phyloP scores from a whole-genome alignment of 805 yeast genomes.

The Starmerella apis region DNA sequence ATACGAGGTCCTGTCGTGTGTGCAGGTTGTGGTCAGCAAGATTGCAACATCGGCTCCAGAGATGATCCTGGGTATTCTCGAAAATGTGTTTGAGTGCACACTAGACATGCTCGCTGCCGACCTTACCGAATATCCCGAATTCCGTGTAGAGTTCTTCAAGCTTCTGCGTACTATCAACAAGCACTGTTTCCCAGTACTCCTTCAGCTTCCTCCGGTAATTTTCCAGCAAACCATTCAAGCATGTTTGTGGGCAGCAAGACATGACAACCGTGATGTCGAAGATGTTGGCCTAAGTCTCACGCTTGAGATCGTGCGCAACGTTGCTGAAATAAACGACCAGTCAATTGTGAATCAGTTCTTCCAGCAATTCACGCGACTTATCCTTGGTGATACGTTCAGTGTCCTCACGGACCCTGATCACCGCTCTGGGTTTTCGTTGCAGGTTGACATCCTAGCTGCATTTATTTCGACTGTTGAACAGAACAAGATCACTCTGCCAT shows the following conservation, averaged over 20 bases:
- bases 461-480: constrained; percentile 74
- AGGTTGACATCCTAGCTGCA: constrained; percentile 72
- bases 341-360: constrained; percentile 78
- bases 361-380: constrained; percentile 77
- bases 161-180: constrained; percentile 76
- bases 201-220: constrained; percentile 82
- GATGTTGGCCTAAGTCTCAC: constrained; percentile 79
- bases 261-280: constrained; percentile 93
- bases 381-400: constrained; percentile 81
- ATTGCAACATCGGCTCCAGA: constrained; percentile 64
- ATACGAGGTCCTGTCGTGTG: constrained; percentile 92
- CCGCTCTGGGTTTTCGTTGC: constrained; percentile 87
- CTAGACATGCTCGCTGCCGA: constrained; percentile 91
- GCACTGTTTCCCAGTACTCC: constrained; percentile 73
- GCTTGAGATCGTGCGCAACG: constrained; percentile 72
- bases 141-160: constrained; percentile 90
- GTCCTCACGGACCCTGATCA: constrained; percentile 96
- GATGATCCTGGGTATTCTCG: constrained; percentile 76
- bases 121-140: constrained; percentile 94
- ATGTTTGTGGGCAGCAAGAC: constrained; percentile 96
- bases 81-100: constrained; percentile 88
- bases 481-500: constrained; percentile 61
- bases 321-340: constrained; percentile 51
- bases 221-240: constrained; percentile 87
- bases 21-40: constrained; percentile 77